phyloP scores from a whole-genome alignment of 164 flowering plant genomes.

The Umbilicus rupestris region DNA sequence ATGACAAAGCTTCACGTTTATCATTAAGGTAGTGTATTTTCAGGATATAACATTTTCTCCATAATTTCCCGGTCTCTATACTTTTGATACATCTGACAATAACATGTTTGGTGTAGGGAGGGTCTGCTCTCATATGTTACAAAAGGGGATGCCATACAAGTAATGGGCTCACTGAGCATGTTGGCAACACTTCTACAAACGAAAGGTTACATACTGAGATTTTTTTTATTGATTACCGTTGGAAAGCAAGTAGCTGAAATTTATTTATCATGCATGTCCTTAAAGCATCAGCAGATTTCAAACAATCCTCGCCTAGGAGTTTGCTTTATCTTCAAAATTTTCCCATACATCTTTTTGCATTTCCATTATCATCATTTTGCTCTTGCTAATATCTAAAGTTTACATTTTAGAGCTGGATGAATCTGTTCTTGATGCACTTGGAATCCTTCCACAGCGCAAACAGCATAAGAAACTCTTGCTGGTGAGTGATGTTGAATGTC shows the following conservation, averaged over 20 bases:
- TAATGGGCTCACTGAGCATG: conserved; percentile 66
- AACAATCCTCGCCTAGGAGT: neutral
- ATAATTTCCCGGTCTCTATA: neutral
- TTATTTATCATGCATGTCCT: too few relatives aligned
- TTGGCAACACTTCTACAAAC: conserved; percentile 91
- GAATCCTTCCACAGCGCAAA: conserved; percentile 93
- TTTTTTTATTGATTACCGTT: neutral
- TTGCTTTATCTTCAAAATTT: neutral
- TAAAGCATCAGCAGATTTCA: neutral
- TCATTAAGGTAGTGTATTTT: conserved; percentile 39
- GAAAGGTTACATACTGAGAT: conserved; percentile 45
- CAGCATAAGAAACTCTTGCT: conserved; percentile 86
- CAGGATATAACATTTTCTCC: neutral
- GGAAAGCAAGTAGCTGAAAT: too few relatives aligned
- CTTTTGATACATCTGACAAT: neutral
- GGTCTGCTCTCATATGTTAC: conserved; percentile 53
- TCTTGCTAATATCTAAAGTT: conserved; percentile 6
- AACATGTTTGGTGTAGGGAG: conserved; percentile 38
- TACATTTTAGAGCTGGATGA: conserved; percentile 69
- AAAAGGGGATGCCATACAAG: conserved; percentile 63
- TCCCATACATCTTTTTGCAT: neutral
- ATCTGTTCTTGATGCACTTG: conserved; percentile 90
- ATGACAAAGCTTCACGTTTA: conserved; percentile 18
- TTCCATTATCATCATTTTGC: conserved; percentile 2
- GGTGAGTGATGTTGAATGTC: conserved; percentile 33